These are phyloP conservation scores for Striga asiatica DNA, from an alignment of 257 asterid genomes.

Conservation along the genomic window DNA sequence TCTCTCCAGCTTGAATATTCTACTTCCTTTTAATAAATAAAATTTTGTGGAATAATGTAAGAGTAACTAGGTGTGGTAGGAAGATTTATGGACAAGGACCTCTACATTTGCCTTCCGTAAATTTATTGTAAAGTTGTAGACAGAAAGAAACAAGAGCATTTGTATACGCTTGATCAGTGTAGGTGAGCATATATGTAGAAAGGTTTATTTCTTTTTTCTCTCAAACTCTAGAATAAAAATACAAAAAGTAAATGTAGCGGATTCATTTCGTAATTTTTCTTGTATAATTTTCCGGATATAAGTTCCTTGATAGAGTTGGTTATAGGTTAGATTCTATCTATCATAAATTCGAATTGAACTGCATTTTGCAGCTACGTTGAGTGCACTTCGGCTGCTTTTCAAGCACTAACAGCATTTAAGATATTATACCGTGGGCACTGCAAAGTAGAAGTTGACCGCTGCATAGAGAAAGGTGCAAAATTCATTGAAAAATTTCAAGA, in stretches of 20 bases:
- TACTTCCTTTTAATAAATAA: not conserved
- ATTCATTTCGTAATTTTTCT: too few species aligned
- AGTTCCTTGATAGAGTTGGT: not conserved
- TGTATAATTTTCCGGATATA: too few species aligned
- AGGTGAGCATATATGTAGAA: too few species aligned
- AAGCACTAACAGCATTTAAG: slow-evolving; percentile 64
- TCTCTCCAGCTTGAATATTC: slow-evolving; percentile 10
- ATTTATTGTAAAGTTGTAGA: too few species aligned
- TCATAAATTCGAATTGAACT: slow-evolving; percentile 14
- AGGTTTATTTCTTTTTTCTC: too few species aligned
- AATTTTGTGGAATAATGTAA: slow-evolving; percentile 3
- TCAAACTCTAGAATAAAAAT: too few species aligned
- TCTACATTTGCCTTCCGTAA: too few species aligned
- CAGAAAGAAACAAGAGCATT: too few species aligned
- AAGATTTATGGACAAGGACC: too few species aligned
- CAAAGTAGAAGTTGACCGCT: slow-evolving; percentile 52
- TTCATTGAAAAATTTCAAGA: slow-evolving; percentile 71
- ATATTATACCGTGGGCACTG: slow-evolving; percentile 78
- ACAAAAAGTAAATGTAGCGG: too few species aligned
- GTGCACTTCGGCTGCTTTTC: slow-evolving; percentile 96
- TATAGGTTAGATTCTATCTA: not conserved
- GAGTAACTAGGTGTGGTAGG: not conserved
- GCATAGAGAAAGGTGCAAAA: slow-evolving; percentile 55
- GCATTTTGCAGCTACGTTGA: slow-evolving; percentile 68
- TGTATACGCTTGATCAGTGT: too few species aligned